Percentiles rank a stretch among this genome's conserved stretches.
Evolutionary conservation across 2,329 filamentous ascomycete genomes (phyloP).

Genomic region (Fusarium neocosmosporiellum): DNA sequence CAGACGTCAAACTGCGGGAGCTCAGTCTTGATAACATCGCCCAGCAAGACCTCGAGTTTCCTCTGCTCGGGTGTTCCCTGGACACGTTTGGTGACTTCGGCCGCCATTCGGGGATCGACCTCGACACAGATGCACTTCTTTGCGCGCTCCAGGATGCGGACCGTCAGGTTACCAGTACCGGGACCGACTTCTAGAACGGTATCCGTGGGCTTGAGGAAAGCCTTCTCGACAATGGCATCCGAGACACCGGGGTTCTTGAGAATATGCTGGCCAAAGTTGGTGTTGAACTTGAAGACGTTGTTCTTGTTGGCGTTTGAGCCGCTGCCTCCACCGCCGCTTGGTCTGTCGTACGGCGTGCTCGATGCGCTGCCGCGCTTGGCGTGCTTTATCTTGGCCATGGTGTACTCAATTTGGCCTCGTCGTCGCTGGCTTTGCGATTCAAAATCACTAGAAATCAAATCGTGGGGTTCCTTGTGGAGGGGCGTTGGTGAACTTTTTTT

Average conservation of each 20-base stretch:
- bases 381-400: slow-evolving; percentile 66
- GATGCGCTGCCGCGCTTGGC: slow-evolving; percentile 63
- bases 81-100: slow-evolving; percentile 92
- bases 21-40: slow-evolving; percentile 88
- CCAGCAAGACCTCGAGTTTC: slow-evolving; percentile 86
- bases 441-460: slow-evolving; percentile 3
- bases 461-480: slow-evolving; percentile 21
- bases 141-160: slow-evolving; percentile 87
- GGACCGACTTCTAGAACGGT: slow-evolving; percentile 93
- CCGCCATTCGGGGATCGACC: slow-evolving; percentile 95
- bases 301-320: slow-evolving; percentile 61
- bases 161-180: slow-evolving; percentile 89
- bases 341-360: slow-evolving; percentile 56
- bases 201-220: slow-evolving; percentile 89
- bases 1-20: slow-evolving; percentile 83
- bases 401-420: slow-evolving; percentile 1
- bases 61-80: slow-evolving; percentile 88
- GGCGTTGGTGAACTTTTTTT: slow-evolving; percentile 42
- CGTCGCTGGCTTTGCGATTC: slow-evolving; percentile 3
- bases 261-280: slow-evolving; percentile 86
- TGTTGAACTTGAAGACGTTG: slow-evolving; percentile 98
- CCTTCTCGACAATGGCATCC: slow-evolving; percentile 77
- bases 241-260: slow-evolving; percentile 91
- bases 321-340: slow-evolving; percentile 34
- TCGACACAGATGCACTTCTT: slow-evolving; percentile 88